phyloP scores from a whole-genome alignment of 2,329 filamentous ascomycete genomes.

The Sporothrix phasma region DNA sequence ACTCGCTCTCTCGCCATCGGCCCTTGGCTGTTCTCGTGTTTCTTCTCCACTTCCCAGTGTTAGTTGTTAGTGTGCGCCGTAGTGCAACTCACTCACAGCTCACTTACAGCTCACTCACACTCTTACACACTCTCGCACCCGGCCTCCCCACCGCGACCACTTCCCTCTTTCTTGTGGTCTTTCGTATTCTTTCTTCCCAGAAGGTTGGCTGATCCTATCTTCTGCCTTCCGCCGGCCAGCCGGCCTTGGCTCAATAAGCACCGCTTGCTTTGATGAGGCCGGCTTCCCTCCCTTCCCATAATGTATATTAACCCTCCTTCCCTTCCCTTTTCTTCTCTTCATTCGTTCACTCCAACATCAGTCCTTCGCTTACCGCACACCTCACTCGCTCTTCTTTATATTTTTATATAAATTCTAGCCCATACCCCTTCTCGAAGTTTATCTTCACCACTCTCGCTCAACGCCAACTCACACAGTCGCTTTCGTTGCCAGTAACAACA shows the following conservation, averaged over 20 bases:
- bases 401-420: neutral
- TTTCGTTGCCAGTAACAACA: neutral
- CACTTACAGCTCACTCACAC: neutral
- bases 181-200: neutral
- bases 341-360: neutral
- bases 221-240: neutral
- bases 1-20: neutral
- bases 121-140: neutral
- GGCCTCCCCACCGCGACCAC: neutral
- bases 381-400: constrained; percentile 11
- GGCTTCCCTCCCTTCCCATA: neutral
- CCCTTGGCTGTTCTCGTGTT: neutral
- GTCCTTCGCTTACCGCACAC: constrained; percentile 14
- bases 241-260: constrained; percentile 11
- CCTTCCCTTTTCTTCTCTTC: constrained; percentile 1
- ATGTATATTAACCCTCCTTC: neutral
- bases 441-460: constrained; percentile 10
- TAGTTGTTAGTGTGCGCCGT: neutral
- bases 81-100: neutral
- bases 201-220: neutral
- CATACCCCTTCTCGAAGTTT: neutral
- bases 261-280: constrained; percentile 12
- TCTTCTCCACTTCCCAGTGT: constrained; percentile 1
- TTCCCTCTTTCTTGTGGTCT: neutral
- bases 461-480: neutral